A percentile compares a stretch with the other conserved stretches of the same genome.
Evolutionary conservation across 2,329 filamentous ascomycete genomes (phyloP).

Genomic region (Colletotrichum caudatum): DNA sequence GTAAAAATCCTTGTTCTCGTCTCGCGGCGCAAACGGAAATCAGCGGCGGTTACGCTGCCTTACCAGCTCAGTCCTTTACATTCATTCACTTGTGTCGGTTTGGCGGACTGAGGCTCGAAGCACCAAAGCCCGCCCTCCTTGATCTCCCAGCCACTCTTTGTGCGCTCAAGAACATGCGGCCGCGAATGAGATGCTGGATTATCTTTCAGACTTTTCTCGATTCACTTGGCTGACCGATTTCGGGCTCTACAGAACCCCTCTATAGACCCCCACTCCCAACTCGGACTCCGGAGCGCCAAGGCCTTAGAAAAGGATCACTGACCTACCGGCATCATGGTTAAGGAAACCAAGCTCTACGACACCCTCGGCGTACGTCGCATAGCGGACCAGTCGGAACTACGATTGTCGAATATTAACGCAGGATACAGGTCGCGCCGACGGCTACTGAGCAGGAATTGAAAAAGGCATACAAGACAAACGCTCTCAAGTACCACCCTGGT

Average conservation of each 20-base stretch:
- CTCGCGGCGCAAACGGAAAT: conserved; percentile 5
- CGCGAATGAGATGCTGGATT: background rate
- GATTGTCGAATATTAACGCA: background rate
- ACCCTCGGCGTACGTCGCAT: conserved; percentile 74
- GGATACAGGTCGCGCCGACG: conserved; percentile 76
- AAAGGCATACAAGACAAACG: conserved; percentile 87
- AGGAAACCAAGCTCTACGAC: conserved; percentile 85
- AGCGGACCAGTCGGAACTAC: background rate
- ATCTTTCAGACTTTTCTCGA: background rate
- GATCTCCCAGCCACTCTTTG: background rate
- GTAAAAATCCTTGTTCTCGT: background rate
- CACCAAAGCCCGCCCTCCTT: background rate
- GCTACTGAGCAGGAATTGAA: conserved; percentile 90
- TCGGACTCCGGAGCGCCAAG: conserved; percentile 17
- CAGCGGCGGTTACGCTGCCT: background rate
- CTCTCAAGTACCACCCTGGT: conserved; percentile 88
- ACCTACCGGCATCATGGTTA: conserved; percentile 69
- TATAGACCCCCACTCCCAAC: conserved; percentile 25
- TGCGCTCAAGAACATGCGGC: background rate
- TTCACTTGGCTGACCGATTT: conserved; percentile 23
- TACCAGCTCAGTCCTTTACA: background rate
- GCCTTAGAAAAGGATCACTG: conserved; percentile 30
- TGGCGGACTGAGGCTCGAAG: conserved; percentile 5
- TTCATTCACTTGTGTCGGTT: background rate
- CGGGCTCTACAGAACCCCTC: conserved; percentile 26